These are phyloP conservation scores for Pterocarpus macrocarpus DNA, from an alignment of 306 rosid genomes.

Conservation along the genomic window DNA sequence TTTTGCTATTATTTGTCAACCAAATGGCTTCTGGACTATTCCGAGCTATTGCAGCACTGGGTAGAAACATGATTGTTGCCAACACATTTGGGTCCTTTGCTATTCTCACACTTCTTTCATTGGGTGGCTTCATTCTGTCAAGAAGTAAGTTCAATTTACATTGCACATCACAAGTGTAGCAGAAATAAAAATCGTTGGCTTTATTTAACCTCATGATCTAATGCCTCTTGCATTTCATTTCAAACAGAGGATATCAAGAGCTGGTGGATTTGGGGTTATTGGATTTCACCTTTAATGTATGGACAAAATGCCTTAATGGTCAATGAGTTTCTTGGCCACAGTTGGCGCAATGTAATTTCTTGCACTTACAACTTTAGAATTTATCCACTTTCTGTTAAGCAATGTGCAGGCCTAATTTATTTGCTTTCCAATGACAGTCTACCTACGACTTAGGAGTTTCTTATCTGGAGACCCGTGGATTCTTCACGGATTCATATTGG, in stretches of 20 bases:
- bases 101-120: conserved; percentile 42
- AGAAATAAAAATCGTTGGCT: not conserved
- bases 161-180: not conserved
- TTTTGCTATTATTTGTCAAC: conserved; percentile 44
- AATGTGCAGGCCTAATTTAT: conserved; percentile 7
- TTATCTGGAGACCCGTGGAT: conserved; percentile 41
- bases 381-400: not conserved
- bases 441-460: not conserved
- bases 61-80: conserved; percentile 60
- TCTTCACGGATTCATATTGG: conserved; percentile 59
- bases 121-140: conserved; percentile 63
- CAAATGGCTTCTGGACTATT: conserved; percentile 64
- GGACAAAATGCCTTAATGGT: conserved; percentile 58
- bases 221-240: conserved; percentile 33
- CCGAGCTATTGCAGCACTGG: conserved; percentile 55
- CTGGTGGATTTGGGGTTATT: conserved; percentile 74
- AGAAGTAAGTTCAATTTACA: conserved; percentile 44
- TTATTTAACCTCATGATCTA: not conserved
- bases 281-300: conserved; percentile 69
- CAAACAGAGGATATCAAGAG: conserved; percentile 57
- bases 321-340: conserved; percentile 62
- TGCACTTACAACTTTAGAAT: conserved; percentile 20
- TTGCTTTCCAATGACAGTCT: conserved; percentile 30
- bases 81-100: conserved; percentile 59
- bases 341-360: conserved; percentile 57